Conservation (phyloP, 2,329 filamentous ascomycete species). For the Berkeleyomyces rouxiae region DNA sequence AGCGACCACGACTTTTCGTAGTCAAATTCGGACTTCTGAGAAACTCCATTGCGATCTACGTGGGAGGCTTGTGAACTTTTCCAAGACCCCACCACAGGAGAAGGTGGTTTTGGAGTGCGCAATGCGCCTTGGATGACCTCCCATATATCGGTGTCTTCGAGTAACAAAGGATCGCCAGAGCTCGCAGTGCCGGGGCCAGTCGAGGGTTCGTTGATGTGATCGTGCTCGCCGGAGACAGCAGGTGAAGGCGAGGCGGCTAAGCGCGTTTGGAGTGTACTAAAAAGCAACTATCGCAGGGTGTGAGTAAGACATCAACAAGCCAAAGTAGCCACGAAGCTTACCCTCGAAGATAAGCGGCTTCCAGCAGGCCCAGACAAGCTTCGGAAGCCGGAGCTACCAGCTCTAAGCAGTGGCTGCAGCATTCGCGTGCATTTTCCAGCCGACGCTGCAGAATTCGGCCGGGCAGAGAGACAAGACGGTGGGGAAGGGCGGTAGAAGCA, state of each 20-base stretch:
- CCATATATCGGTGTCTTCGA: constrained; percentile 1
- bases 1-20: constrained; percentile 9
- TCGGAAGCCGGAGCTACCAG: constrained; percentile 6
- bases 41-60: too few species aligned
- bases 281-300: not conserved
- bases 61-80: not conserved
- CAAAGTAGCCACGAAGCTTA: not conserved
- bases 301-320: not conserved
- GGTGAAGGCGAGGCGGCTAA: not conserved
- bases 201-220: not conserved
- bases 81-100: not conserved
- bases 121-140: not conserved
- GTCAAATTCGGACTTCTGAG: not conserved
- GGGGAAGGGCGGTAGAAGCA: not conserved
- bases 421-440: constrained; percentile 9
- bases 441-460: not conserved
- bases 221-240: not conserved
- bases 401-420: constrained; percentile 7
- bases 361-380: not conserved
- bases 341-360: not conserved
- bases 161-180: constrained; percentile 1
- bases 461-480: not conserved
- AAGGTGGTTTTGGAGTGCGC: not conserved
- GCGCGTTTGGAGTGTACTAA: not conserved
- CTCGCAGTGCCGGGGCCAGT: not conserved